Evolutionary conservation across 2,329 filamentous ascomycete genomes (phyloP).

Genomic region (Metarhizium sp.): DNA sequence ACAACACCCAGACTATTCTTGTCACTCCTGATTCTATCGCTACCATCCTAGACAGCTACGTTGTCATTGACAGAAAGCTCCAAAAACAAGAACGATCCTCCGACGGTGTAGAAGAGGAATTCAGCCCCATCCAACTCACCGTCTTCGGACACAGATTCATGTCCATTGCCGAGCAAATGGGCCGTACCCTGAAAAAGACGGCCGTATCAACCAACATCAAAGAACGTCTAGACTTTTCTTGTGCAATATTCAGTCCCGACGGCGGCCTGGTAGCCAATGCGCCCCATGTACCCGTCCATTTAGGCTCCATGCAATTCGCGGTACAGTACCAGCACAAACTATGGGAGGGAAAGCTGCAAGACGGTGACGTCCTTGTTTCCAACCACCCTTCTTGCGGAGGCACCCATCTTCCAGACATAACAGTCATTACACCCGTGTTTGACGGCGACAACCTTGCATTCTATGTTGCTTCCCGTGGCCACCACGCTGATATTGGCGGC

Average conservation of each 20-base stretch:
- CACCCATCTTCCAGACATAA: conserved; percentile 29
- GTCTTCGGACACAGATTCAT: conserved; percentile 78
- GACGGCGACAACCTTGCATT: conserved; percentile 31
- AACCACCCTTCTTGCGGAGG: conserved; percentile 26
- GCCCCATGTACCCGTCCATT: conserved; percentile 66
- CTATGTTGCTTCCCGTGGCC: conserved; percentile 53
- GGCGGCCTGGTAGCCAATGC: conserved; percentile 67
- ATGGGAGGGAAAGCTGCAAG: conserved; percentile 41
- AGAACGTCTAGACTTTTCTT: conserved; percentile 73
- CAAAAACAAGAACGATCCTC: background rate
- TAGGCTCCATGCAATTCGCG: conserved; percentile 73
- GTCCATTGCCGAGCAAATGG: conserved; percentile 80
- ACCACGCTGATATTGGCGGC: conserved; percentile 51
- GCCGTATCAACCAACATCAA: conserved; percentile 72
- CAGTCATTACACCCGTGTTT: conserved; percentile 26
- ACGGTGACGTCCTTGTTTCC: conserved; percentile 27
- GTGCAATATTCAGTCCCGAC: conserved; percentile 66
- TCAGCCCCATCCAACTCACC: conserved; percentile 56
- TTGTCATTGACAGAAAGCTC: conserved; percentile 20
- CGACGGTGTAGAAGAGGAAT: conserved; percentile 10
- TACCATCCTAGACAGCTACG: conserved; percentile 23
- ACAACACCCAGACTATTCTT: conserved; percentile 64
- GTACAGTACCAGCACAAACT: conserved; percentile 60
- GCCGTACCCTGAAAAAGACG: conserved; percentile 68
- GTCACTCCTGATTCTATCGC: conserved; percentile 38